Evolutionary conservation across 2,329 filamentous ascomycete species (phyloP), one percentile per base, ranked within the genome.

Genomic region (Elsinoe australis): DNA sequence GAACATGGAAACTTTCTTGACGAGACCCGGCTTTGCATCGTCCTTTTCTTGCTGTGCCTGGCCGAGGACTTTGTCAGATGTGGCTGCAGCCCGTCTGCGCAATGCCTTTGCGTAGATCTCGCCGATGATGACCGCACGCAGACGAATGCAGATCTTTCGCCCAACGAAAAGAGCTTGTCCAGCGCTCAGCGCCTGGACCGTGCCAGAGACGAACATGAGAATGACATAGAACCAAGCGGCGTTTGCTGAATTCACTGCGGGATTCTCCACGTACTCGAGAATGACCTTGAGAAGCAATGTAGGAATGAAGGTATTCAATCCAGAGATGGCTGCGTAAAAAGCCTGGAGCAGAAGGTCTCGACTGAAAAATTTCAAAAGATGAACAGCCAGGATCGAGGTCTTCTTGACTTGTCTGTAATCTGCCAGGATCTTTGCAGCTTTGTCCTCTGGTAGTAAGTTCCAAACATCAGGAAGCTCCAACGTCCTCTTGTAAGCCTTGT

Each of bases 41-140:
- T 55, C 59, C 65, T 57, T 60, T 58, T 65, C 70, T 53, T 56
- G 62, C 49, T 71, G 62, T 19, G 71, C 64, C 34, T 60, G 55
- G 24, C 86, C 85, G 12, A 92, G 71, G 0, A 83, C 74, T 47
- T 83, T 81, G 56, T 96, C 88, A 14, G 82, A 79, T 6, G 63
- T 63, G 6, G 89, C 82, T 17, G 87, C 83, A 14, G 88, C 90
- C 66, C 94, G 94, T 57, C 92, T 82, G 54, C 94, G 82, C 14
- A 98, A 75, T 1, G 92, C 87, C 69, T 98, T 98, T 50, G 88
- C 86, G 64, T 98, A 98, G 38, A 98, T 92, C 61, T 98, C 92
- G 49, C 92, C 92, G 55, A 98, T 87, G 53, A 98, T 88, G 61
- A 98, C 92, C 44, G 92, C 89, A 53, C 90, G 84, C 34, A 96